Percentiles rank a stretch among this genome's conserved stretches.
Conservation (phyloP, 2,329 filamentous ascomycete genomes). For the Aspergillus ruber region DNA sequence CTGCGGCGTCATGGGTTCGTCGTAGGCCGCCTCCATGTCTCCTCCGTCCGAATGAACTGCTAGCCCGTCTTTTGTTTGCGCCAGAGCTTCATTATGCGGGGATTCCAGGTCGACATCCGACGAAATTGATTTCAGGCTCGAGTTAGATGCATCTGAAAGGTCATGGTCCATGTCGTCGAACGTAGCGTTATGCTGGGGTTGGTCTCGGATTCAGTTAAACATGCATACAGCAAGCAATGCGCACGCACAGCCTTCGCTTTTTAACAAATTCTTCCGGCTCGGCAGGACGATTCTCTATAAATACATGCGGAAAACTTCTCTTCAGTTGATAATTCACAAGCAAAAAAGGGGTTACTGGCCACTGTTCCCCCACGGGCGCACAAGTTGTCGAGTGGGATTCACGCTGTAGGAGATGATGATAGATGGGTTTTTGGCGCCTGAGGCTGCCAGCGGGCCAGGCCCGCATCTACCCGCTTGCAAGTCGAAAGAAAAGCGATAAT, state of each 20-base stretch:
- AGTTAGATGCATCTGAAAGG: constrained; percentile 14
- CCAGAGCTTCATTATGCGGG: constrained; percentile 7
- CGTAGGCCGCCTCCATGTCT: constrained; percentile 6
- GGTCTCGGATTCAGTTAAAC: constrained; percentile 3
- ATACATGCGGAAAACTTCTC: no score
- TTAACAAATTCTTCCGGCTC: not conserved
- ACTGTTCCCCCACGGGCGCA: not conserved
- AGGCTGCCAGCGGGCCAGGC: not conserved
- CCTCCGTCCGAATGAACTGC: constrained; percentile 4
- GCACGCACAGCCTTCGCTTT: not conserved
- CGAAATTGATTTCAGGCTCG: constrained; percentile 13
- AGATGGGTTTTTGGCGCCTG: not conserved
- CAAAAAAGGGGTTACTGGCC: not conserved
- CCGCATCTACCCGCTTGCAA: not conserved
- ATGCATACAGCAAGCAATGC: constrained; percentile 3
- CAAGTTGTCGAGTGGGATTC: not conserved
- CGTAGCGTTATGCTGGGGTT: constrained; percentile 5
- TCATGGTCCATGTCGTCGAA: constrained; percentile 26
- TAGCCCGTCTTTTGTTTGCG: constrained; percentile 5
- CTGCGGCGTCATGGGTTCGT: constrained; percentile 1
- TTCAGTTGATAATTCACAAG: not conserved
- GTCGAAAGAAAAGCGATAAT: constrained; percentile 2
- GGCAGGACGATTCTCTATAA: no score
- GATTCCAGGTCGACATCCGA: constrained; percentile 9
- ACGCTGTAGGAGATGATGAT: not conserved